Evolutionary conservation across 345 rosid species (phyloP), one percentile per base, ranked within the genome.

Genomic region (Arabidopsis thaliana): DNA sequence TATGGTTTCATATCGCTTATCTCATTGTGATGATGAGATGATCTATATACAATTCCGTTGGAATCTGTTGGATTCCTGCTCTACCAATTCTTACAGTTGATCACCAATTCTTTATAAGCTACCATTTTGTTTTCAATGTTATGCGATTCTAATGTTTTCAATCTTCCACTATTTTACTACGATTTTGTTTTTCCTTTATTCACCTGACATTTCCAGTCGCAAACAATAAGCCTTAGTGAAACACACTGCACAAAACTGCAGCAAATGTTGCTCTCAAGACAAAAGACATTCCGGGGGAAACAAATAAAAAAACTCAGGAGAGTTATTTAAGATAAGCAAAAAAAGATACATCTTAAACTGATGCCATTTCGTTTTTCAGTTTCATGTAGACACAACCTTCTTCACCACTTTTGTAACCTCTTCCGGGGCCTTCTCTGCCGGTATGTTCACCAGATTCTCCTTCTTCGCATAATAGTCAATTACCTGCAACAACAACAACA

Each of bases 351-450:
- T 58, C 50, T 60, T 20, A 66, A 50, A 50, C 46, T 63, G 41
- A 30, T 63, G 66, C 40, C 37, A n/a, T 33, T 37, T 48, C 59
- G 42, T 13, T 28, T 28, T 37, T 44, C 42, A 50, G 28, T 59
- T 22, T 69, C 73, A 69, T 80, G 79, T 56, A 24, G 92, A 86
- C 55, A 96, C 88, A 51, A 24, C 93, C 65, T 87, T 93, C 85
- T 83, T 86, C 79, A 96, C 90, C 85, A 81, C 97, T 7, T 73
- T 45, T 0, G 91, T 86, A 60, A 96, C 98, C 59, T 87, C 91
- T 76, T 85, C 78, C 0, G 91, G 96, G 20, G 92, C 76, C 80
- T 94, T 94, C 84, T 87, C 97, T 0, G 97, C 98, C 22, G 75
- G 93, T 73, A 94, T 87, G 56, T 91, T 79, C 30, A 85, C 93